A percentile compares a stretch with the other conserved stretches of the same genome.
phyloP scores from a whole-genome alignment of 805 yeast genomes.

The Pachysolen tannophilus region DNA sequence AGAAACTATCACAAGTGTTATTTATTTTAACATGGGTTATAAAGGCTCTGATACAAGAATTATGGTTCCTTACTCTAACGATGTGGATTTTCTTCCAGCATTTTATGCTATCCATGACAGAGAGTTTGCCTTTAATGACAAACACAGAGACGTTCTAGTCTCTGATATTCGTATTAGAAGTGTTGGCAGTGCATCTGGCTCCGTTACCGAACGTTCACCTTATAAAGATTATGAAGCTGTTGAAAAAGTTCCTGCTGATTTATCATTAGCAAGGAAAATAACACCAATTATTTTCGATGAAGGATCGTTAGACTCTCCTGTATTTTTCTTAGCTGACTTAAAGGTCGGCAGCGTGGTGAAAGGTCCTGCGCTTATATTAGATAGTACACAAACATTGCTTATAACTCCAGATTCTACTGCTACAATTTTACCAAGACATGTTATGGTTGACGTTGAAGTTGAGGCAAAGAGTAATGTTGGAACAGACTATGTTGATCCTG shows the following conservation, averaged over 20 bases:
- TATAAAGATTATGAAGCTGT: conserved; percentile 13
- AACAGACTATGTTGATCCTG: conserved; percentile 16
- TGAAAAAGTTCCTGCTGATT: conserved; percentile 12
- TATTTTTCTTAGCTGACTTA: conserved; percentile 15
- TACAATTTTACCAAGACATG: conserved; percentile 18
- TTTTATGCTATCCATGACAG: conserved; percentile 22
- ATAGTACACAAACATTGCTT: conserved; percentile 20
- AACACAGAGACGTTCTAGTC: conserved; percentile 18
- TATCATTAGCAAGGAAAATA: not conserved
- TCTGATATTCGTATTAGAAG: conserved; percentile 25
- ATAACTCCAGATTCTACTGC: conserved; percentile 18
- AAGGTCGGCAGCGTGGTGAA: conserved; percentile 14
- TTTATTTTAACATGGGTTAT: conserved; percentile 10
- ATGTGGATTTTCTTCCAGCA: conserved; percentile 13
- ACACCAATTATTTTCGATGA: conserved; percentile 14
- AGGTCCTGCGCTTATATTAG: conserved; percentile 21
- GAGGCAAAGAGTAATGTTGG: conserved; percentile 18
- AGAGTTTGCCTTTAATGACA: conserved; percentile 24
- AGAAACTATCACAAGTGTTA: conserved; percentile 6
- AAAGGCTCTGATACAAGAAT: conserved; percentile 21
- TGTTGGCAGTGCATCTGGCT: conserved; percentile 19
- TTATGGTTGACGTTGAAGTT: conserved; percentile 12
- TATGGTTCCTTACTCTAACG: conserved; percentile 18
- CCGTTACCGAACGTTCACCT: conserved; percentile 15
- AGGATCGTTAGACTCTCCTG: conserved; percentile 16